Percentiles rank a stretch among this genome's conserved stretches.
These are phyloP conservation scores for Chloromonas sp. DNA, from an alignment of 163 green algal species.

Conservation along the genomic window DNA sequence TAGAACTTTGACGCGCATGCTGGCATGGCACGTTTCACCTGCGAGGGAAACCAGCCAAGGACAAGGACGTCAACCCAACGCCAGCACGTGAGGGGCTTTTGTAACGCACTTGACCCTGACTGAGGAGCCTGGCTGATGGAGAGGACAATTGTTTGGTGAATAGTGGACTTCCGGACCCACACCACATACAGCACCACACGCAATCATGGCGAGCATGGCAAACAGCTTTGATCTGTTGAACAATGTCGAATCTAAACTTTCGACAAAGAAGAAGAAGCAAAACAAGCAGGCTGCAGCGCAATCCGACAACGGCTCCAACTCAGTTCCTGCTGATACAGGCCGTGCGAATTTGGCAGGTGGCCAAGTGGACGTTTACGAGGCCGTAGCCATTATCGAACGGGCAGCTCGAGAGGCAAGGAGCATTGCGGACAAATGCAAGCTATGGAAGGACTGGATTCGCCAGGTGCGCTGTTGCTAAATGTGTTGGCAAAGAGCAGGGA, in stretches of 20 bases:
- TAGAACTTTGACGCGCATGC: too few species aligned
- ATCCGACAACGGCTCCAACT: not conserved
- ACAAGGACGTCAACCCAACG: too few species aligned
- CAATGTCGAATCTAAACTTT: not conserved
- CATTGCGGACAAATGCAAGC: slow-evolving; percentile 25
- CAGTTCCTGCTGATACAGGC: not conserved
- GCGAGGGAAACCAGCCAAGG: too few species aligned
- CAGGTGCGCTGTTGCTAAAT: slow-evolving; percentile 18
- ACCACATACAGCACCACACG: not conserved
- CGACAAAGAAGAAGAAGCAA: not conserved
- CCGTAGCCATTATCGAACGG: slow-evolving; percentile 31
- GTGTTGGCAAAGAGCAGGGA: not conserved
- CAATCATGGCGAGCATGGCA: not conserved
- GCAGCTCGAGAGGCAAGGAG: slow-evolving; percentile 29
- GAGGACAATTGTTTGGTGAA: too few species aligned
- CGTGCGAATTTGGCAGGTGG: not conserved
- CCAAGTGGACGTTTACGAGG: slow-evolving; percentile 20
- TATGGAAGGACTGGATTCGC: slow-evolving; percentile 42
- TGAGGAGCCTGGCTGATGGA: too few species aligned
- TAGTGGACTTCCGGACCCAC: too few species aligned
- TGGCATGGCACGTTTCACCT: too few species aligned
- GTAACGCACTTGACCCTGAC: too few species aligned
- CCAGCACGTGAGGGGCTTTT: too few species aligned
- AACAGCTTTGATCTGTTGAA: not conserved
- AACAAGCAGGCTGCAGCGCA: not conserved